A percentile compares a stretch with the other conserved stretches of the same genome.
Evolutionary conservation across 208 protist species (phyloP).

Genomic region (Leishmania tropica): DNA sequence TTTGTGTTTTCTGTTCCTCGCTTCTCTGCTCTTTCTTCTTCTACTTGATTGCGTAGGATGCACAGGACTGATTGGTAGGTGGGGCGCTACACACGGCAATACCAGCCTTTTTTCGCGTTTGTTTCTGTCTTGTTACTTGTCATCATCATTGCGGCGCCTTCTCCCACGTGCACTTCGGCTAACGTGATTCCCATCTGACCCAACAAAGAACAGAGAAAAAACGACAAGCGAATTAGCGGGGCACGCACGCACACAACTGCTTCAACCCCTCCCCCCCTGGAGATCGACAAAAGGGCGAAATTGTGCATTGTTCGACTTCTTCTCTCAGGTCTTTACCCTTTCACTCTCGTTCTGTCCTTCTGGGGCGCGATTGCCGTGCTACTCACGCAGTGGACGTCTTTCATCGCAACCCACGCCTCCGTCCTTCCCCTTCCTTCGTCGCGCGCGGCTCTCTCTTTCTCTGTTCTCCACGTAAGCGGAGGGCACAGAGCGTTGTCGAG

Average conservation of each 20-base stretch:
- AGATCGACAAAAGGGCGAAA: neutral
- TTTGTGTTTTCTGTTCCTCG: neutral
- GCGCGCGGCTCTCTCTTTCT: neutral
- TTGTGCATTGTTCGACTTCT: neutral
- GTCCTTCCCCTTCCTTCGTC: neutral
- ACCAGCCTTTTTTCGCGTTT: neutral
- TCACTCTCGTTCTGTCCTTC: neutral
- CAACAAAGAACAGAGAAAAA: neutral
- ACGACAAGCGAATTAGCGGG: neutral
- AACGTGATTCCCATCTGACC: neutral
- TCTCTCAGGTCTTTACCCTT: neutral
- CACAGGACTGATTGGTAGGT: neutral
- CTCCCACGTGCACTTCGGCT: neutral
- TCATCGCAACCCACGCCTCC: neutral
- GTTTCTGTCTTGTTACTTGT: neutral
- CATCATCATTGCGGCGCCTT: neutral
- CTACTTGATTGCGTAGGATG: neutral
- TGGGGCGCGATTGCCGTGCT: neutral
- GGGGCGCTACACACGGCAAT: neutral
- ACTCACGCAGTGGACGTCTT: neutral
- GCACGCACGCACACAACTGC: neutral
- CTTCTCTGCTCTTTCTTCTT: conserved; percentile 2
- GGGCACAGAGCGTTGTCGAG: neutral
- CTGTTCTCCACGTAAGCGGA: neutral
- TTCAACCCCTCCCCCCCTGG: neutral